Evolutionary conservation across 176 grass and related monocot species (phyloP), one percentile per base, ranked within the genome.

Genomic region (Phoenix dactylifera): DNA sequence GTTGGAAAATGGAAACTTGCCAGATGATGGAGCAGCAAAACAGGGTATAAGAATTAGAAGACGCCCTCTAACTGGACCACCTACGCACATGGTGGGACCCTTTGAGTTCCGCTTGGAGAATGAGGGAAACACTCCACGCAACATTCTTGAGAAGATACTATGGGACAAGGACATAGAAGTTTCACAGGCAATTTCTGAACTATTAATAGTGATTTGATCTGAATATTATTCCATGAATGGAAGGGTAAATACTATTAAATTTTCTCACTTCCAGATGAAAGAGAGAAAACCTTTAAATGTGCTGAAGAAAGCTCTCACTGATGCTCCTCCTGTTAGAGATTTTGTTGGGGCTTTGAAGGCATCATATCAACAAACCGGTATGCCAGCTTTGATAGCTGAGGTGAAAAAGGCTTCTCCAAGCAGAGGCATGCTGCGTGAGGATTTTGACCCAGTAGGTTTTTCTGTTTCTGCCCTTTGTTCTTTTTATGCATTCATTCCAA

Each of bases 341-440:
- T 91, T 97, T 24, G 19, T 91, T 57, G 75, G 66, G 48, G 69
- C 76, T 26, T 59, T 97, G 63, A 83, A 69, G 16, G 69, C 79
- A 15, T 82, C 86, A 0, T 70, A 67, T 6, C 16, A 85, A 18
- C 58, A 44, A 17, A 97, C 81, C 22, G 74, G 71, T 24, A 70
- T 91, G 83, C 92, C 92, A 17, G 92, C 83, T 28, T 73, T 91
- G 39, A 91, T 97, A 65, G 92, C 92, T 3, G 92, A 97, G 87
- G 78, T 90, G 5, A 97, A 97, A 69, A 97, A 90, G 70, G 92
- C 87, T 72, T 97, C 92, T 32, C 92, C 92, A 1, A 97, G 83
- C 55, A 80, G 79, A n/a, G 92, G 92, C 1, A 65, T 97, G 55
- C 64, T 91, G 5, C 80, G 92, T 62, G 80, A 87, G 62, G 53